Conservation (phyloP, 1,284 basidiomycete species). For the Fomes fomentarius region DNA sequence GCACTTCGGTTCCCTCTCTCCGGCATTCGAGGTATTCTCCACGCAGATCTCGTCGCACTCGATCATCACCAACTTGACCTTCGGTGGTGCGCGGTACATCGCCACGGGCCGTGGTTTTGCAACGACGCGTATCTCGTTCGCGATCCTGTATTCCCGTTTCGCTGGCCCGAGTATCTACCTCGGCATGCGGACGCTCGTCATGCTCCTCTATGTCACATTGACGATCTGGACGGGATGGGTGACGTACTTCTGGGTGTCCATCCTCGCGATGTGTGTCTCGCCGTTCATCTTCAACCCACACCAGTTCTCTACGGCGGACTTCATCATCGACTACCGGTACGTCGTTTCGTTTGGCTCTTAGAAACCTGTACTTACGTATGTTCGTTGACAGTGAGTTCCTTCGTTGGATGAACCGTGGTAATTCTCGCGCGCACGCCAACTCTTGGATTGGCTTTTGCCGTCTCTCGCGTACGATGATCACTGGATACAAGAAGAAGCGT, state of each 20-base stretch:
- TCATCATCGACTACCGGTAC: conserved; percentile 92
- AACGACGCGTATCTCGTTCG: conserved; percentile 91
- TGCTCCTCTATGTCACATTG: conserved; percentile 91
- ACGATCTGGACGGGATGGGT: conserved; percentile 88
- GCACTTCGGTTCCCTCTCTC: conserved; percentile 92
- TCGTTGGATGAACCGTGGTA: conserved; percentile 97
- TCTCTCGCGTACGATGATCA: conserved; percentile 92
- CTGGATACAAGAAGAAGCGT: conserved; percentile 96
- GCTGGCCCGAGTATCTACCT: conserved; percentile 96
- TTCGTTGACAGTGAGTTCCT: conserved; percentile 79
- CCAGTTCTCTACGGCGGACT: conserved; percentile 94
- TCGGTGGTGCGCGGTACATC: conserved; percentile 95
- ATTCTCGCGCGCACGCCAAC: conserved; percentile 94
- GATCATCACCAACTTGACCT: conserved; percentile 92
- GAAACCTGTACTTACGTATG: too few relatives aligned
- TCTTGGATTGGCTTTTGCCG: conserved; percentile 99
- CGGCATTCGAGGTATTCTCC: conserved; percentile 94
- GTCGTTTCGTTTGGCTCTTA: too few relatives aligned
- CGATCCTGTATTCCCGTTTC: conserved; percentile 93
- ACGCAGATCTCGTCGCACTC: conserved; percentile 97
- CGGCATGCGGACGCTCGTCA: conserved; percentile 88
- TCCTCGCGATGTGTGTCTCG: conserved; percentile 85
- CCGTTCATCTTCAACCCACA: conserved; percentile 98
- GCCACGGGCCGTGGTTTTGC: conserved; percentile 99
- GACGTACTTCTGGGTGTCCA: conserved; percentile 96